Percentiles rank a stretch among this genome's conserved stretches.
Conservation (phyloP, 495 filamentous ascomycete species). For the Penicillium angulare region DNA sequence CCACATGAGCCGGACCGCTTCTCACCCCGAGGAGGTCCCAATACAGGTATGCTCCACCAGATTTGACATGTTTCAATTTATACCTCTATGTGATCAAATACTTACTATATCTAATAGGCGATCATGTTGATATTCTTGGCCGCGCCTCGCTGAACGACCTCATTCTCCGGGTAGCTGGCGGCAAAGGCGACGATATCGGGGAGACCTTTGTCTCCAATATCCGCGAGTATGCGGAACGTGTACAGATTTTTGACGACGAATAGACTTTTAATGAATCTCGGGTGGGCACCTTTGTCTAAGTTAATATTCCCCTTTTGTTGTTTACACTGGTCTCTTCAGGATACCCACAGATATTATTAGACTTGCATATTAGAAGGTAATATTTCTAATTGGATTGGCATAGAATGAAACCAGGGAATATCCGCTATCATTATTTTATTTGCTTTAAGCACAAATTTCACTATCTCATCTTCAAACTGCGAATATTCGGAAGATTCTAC, state of each 20-base stretch:
- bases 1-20: slow-evolving; percentile 93
- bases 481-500: no score
- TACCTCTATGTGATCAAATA: neutral
- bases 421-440: no score
- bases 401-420: no score
- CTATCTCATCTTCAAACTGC: no score
- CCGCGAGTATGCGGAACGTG: slow-evolving; percentile 71
- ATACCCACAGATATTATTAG: no score
- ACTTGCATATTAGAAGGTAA: neutral
- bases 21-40: slow-evolving; percentile 86
- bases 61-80: neutral
- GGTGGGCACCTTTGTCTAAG: neutral
- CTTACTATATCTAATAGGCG: slow-evolving; percentile 44
- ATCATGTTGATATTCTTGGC: slow-evolving; percentile 96
- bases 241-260: slow-evolving; percentile 71
- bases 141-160: slow-evolving; percentile 86
- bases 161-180: slow-evolving; percentile 85
- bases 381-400: no score
- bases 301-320: neutral
- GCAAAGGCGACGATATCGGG: slow-evolving; percentile 74
- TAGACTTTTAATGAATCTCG: slow-evolving; percentile 12
- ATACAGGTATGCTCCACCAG: slow-evolving; percentile 60
- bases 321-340: no score
- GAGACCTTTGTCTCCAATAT: slow-evolving; percentile 80
- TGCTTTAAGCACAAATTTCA: no score